Base-by-base conservation (phyloP, 352 stramenopile species). In the Phytophthora sp. region DNA sequence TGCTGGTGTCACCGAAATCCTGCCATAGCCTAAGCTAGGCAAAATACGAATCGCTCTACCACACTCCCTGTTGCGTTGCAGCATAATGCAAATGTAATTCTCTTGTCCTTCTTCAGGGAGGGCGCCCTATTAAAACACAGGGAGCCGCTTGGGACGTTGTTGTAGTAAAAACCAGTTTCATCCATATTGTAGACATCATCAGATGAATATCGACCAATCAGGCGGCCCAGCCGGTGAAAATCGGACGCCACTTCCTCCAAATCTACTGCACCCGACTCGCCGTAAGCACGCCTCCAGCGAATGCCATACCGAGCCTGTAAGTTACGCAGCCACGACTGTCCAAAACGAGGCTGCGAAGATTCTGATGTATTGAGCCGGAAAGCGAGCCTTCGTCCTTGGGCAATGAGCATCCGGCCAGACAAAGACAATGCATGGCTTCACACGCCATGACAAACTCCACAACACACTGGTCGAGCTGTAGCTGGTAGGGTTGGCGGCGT, bases 401-500 rank as follows among this genome's bases (percentile, higher is more conserved):
- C 23, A 13, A 56, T 46, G 9, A 38, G 10, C 49, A 56, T 56
- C 4, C 18, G 6, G 11, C 49, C 49, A 4, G 49, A 38, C 5
- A 56, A 23, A 2, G 49, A 20, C 7, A 48, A 0, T 46, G 49
- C 5, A 31, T 34, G 1, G 2, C 12, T 20, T 46, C 49, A 2
- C 49, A 46, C 3, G 0, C 5, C 23, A 28, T 18, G 15, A 56
- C 49, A 23, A 46, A 56, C 34, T 48, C 35, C 3, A 56, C 24
- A 11, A 56, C 26, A n/a, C 21, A 15, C n/a, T 56, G 34, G n/a
- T 56, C 49, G 24, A 56, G 34, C 2, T 37, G 24, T 4, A 63
- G 35, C 26, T 63, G 35, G 35, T 35, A 56, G 0, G 17, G 31
- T 1, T 3, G 54, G 1, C 54, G 32, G 4, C 0, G n/a, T 17